phyloP scores from a whole-genome alignment of 768 basidiomycete genomes.

The Tephrocybe sp. region DNA sequence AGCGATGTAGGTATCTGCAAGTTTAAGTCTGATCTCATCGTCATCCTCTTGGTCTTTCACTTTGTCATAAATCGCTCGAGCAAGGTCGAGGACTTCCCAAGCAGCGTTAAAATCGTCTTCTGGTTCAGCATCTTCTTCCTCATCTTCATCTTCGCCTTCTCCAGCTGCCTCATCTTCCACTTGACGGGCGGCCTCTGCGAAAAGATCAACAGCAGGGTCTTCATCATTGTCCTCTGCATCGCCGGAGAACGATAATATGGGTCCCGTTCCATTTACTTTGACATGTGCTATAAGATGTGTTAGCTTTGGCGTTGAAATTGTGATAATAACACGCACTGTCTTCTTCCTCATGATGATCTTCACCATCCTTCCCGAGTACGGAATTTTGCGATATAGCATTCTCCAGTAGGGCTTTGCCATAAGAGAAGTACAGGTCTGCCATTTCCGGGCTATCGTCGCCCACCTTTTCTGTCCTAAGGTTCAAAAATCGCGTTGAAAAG shows the following conservation, averaged over 20 bases:
- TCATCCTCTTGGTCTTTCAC: constrained; percentile 47
- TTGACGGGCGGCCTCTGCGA: constrained; percentile 47
- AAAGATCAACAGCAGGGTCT: constrained; percentile 58
- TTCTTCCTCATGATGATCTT: constrained; percentile 45
- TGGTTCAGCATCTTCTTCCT: constrained; percentile 72
- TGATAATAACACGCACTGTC: constrained; percentile 26
- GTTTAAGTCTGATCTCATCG: constrained; percentile 68
- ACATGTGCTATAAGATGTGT: constrained; percentile 24
- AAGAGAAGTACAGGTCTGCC: constrained; percentile 86
- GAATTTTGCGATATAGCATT: constrained; percentile 84
- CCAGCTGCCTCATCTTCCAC: constrained; percentile 44
- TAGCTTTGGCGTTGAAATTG: constrained; percentile 6
- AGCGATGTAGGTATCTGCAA: constrained; percentile 88
- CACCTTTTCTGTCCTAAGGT: constrained; percentile 60
- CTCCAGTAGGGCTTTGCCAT: constrained; percentile 91
- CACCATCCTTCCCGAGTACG: constrained; percentile 85
- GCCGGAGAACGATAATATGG: constrained; percentile 77
- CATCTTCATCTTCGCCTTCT: constrained; percentile 53
- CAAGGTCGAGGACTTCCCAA: constrained; percentile 97
- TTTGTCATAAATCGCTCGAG: constrained; percentile 81
- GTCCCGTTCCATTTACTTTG: constrained; percentile 39
- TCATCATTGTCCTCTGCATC: constrained; percentile 67
- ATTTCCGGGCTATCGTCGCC: constrained; percentile 81
- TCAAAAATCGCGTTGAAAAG: constrained; percentile 14
- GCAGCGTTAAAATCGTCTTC: constrained; percentile 98